A percentile compares a stretch with the other conserved stretches of the same genome.
Evolutionary conservation across 2,329 filamentous ascomycete species (phyloP).

Genomic region (Colletotrichum tropicicola): DNA sequence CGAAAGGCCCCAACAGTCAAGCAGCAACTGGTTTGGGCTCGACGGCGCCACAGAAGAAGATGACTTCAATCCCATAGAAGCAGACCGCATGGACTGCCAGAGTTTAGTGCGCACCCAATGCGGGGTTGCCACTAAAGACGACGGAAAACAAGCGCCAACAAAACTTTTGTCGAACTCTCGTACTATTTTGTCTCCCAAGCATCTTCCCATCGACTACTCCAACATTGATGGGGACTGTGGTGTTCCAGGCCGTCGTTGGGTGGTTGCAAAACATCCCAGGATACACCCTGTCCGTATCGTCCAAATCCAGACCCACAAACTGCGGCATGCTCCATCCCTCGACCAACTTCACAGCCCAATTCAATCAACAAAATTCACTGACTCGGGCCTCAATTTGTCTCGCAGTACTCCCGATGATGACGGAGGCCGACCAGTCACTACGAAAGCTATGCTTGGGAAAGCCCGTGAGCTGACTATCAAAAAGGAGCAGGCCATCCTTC

Average conservation of each 20-base stretch:
- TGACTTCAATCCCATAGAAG: not conserved
- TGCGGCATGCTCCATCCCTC: slow-evolving; percentile 20
- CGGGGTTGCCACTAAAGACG: slow-evolving; percentile 15
- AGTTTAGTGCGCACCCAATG: slow-evolving; percentile 2
- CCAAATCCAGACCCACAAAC: slow-evolving; percentile 21
- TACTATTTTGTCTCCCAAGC: not conserved
- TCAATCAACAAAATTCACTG: not conserved
- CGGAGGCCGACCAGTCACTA: not conserved
- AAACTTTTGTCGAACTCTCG: not conserved
- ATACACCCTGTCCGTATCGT: slow-evolving; percentile 25
- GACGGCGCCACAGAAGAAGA: slow-evolving; percentile 6
- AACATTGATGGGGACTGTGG: not conserved
- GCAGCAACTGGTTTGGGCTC: slow-evolving; percentile 26
- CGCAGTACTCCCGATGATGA: not conserved
- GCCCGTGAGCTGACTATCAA: slow-evolving; percentile 22
- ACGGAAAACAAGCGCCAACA: slow-evolving; percentile 17
- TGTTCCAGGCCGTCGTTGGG: slow-evolving; percentile 19
- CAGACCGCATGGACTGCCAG: not conserved
- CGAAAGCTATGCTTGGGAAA: slow-evolving; percentile 14
- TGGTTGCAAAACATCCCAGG: slow-evolving; percentile 18
- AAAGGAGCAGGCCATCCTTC: slow-evolving; percentile 19
- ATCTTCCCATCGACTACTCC: not conserved
- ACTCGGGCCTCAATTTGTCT: not conserved
- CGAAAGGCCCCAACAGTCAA: not conserved
- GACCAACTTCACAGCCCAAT: slow-evolving; percentile 23